phyloP scores from a whole-genome alignment of 345 rosid genomes.

The Euclidium syriacum region DNA sequence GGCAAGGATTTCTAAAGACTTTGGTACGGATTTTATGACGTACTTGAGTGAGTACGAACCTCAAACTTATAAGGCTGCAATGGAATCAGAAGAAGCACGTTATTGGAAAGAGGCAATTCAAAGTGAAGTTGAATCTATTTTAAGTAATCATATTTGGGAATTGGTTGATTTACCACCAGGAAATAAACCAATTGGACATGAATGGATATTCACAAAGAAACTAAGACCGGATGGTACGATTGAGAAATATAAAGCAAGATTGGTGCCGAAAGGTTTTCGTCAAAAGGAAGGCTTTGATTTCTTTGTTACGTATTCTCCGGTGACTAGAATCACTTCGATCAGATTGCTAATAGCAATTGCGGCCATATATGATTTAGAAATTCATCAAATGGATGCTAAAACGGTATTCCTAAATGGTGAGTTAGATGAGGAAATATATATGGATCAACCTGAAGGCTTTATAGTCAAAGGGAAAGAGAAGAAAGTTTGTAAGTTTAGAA shows the following conservation, averaged over 20 bases:
- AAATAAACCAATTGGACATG: neutral
- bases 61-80: neutral
- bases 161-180: neutral
- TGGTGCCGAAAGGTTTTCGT: neutral
- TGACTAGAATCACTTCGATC: neutral
- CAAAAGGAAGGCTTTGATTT: neutral
- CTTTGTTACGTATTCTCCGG: neutral
- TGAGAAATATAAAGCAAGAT: neutral
- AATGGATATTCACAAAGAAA: neutral
- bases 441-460: conserved; percentile 3
- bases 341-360: neutral
- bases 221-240: neutral
- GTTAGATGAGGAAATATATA: conserved; percentile 1
- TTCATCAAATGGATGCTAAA: neutral
- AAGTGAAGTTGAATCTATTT: neutral
- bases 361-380: neutral
- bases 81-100: neutral
- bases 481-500: neutral
- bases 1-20: neutral
- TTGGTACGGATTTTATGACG: neutral
- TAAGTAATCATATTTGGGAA: neutral
- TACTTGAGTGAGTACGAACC: neutral
- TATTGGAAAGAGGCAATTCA: neutral
- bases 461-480: neutral
- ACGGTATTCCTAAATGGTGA: neutral